Percentiles rank a stretch among this genome's conserved stretches.
These are phyloP conservation scores for Ogataea nonfermentans DNA, from an alignment of 805 yeast genomes.

Conservation along the genomic window DNA sequence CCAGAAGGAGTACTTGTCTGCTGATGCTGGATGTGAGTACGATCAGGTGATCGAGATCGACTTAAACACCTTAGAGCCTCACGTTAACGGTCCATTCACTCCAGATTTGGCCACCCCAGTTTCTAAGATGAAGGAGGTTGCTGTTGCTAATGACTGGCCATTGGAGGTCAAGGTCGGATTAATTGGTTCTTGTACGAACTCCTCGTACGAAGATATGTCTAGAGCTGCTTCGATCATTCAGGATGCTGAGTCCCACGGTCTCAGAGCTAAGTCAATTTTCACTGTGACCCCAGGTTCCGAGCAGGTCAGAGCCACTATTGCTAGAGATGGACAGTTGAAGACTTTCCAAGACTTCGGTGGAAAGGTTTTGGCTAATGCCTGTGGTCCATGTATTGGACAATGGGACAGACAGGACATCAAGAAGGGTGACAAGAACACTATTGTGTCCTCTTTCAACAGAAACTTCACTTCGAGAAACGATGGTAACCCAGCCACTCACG, in stretches of 20 bases:
- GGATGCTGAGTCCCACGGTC: slow-evolving; percentile 84
- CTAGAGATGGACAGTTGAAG: slow-evolving; percentile 86
- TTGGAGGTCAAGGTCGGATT: slow-evolving; percentile 82
- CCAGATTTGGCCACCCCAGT: slow-evolving; percentile 96
- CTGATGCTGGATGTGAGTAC: slow-evolving; percentile 87
- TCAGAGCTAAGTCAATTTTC: slow-evolving; percentile 87
- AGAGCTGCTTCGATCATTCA: slow-evolving; percentile 87
- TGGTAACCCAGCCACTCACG: slow-evolving; percentile 97
- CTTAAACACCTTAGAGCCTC: slow-evolving; percentile 85
- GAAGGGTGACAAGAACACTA: slow-evolving; percentile 71
- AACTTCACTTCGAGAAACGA: slow-evolving; percentile 97
- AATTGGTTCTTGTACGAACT: slow-evolving; percentile 98
- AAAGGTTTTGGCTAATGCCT: slow-evolving; percentile 90
- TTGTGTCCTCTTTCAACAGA: slow-evolving; percentile 96
- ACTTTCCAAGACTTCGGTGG: slow-evolving; percentile 88
- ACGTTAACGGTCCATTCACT: slow-evolving; percentile 96
- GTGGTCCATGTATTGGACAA: slow-evolving; percentile 23
- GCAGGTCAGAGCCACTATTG: slow-evolving; percentile 95
- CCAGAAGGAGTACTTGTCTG: slow-evolving; percentile 56
- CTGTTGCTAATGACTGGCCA: slow-evolving; percentile 82
- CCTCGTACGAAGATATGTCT: slow-evolving; percentile 97
- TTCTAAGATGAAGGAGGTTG: slow-evolving; percentile 72
- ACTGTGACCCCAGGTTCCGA: slow-evolving; percentile 98
- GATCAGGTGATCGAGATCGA: slow-evolving; percentile 91
- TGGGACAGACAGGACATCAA: slow-evolving; percentile 90